Base-by-base conservation (phyloP, 1,284 basidiomycete species). In the Cutaneotrichosporon cavernicola region DNA sequence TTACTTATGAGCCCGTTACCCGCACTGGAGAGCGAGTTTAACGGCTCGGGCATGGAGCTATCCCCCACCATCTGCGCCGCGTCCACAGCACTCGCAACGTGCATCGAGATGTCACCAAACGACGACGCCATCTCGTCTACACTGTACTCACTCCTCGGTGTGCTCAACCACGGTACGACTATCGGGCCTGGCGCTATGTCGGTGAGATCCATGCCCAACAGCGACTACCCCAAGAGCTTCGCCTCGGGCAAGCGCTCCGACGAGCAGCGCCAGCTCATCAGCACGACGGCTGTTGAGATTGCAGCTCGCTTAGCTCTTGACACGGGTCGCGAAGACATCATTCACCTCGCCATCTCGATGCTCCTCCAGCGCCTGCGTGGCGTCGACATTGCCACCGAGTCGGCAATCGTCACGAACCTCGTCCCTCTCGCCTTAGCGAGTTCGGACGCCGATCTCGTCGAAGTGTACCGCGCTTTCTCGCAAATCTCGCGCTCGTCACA, bases 61-160 rank as follows among this genome's bases (percentile, higher is more conserved):
- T 85, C 86, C 11, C 88, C 89, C 65, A 87, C 86, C 34, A 83
- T 97, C 16, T 84, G 87, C 34, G 89, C 93, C 1, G 92, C 93
- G 4, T 93, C 94, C 1, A 91, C 90, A 73, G 94, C 92, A 72
- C 84, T 98, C 38, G 90, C 92, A 4, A 84, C 92, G 60, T 97
- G 95, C 78, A 90, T 97, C 66, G 89, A 89, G 90, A 83, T 92
- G 62, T 88, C 91, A 14, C 89, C 90, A 8, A 91, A 91, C 61
- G 91, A 96, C 71, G 93, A 96, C 76, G 86, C 95, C 55, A 86
- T 94, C 72, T 89, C 95, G 85, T 97, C 94, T 3, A 93, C 93
- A 70, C 90, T 97, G 87, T 97, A 98, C 79, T 95, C 93, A 10
- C 85, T 98, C 16, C 85, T 98, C 65, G 97, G 97, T 75, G 91